A percentile compares a stretch with the other conserved stretches of the same genome.
Conservation (phyloP, 192 early-diverging fungal genomes). For the Linnemannia schmuckeri region DNA sequence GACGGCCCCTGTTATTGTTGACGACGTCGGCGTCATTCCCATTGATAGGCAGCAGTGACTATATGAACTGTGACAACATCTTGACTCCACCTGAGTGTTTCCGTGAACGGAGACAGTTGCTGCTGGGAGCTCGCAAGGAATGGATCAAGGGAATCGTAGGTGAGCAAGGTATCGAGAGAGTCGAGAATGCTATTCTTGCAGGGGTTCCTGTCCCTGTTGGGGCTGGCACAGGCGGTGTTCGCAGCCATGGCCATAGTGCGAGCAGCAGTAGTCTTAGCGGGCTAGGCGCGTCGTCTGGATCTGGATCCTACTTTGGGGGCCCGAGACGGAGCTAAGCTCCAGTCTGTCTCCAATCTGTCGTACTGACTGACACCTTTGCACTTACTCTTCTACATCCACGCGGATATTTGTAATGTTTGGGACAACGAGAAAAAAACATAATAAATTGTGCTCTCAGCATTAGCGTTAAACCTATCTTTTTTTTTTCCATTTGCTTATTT, state of each 20-base stretch:
- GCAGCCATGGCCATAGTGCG: neutral
- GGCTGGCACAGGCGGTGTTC: neutral
- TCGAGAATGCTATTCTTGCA: constrained; percentile 29
- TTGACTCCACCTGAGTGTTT: constrained; percentile 53
- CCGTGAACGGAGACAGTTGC: constrained; percentile 33
- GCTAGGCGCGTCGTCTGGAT: neutral
- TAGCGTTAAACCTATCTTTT: neutral
- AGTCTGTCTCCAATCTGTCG: neutral
- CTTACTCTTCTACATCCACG: neutral
- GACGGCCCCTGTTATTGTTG: constrained; percentile 43
- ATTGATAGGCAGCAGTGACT: constrained; percentile 37
- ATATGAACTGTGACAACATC: constrained; percentile 45
- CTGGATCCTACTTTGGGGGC: neutral
- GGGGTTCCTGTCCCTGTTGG: neutral
- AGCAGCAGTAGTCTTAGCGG: neutral
- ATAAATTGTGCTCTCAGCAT: neutral
- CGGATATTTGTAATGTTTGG: neutral
- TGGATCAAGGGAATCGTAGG: constrained; percentile 27
- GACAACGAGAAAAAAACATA: neutral
- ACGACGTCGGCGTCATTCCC: constrained; percentile 40
- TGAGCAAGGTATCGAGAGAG: constrained; percentile 23
- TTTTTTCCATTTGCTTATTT: neutral
- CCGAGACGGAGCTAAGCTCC: neutral
- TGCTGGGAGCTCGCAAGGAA: constrained; percentile 34
- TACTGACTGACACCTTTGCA: neutral